phyloP scores from a whole-genome alignment of 1,284 basidiomycete species.

The Ceratobasidium theobromae region DNA sequence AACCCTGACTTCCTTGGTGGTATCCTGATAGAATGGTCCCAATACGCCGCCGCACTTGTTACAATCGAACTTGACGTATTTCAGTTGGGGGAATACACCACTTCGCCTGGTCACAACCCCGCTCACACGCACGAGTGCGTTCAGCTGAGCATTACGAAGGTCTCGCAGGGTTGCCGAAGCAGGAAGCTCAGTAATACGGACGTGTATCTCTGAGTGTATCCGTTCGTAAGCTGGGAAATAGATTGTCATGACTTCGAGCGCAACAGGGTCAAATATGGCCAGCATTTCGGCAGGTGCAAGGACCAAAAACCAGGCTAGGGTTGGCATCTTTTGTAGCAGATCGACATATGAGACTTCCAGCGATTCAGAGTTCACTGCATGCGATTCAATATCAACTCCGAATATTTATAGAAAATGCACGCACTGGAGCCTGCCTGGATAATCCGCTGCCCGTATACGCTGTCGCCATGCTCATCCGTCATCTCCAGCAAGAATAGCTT shows the following conservation, averaged over 20 bases:
- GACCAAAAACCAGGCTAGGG: constrained; percentile 95
- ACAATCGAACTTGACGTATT: constrained; percentile 99
- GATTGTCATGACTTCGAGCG: constrained; percentile 88
- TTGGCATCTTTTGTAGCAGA: constrained; percentile 86
- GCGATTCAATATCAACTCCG: constrained; percentile 4
- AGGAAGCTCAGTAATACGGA: constrained; percentile 93
- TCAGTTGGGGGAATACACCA: constrained; percentile 97
- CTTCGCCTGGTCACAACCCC: constrained; percentile 97
- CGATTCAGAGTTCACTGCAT: constrained; percentile 89
- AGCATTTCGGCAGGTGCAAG: constrained; percentile 94
- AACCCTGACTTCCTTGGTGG: constrained; percentile 90
- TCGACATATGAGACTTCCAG: constrained; percentile 96
- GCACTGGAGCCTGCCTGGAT: constrained; percentile 91
- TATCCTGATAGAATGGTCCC: constrained; percentile 98
- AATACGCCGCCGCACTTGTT: constrained; percentile 87
- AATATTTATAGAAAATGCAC: constrained; percentile 41
- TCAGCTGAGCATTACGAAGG: constrained; percentile 88
- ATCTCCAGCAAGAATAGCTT: constrained; percentile 95
- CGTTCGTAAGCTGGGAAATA: constrained; percentile 96
- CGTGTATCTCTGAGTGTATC: constrained; percentile 97
- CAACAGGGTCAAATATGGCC: constrained; percentile 93
- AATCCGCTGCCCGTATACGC: constrained; percentile 94
- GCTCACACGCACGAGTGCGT: constrained; percentile 91
- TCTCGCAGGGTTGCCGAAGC: constrained; percentile 88
- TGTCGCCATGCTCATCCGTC: constrained; percentile 86